Evolutionary conservation across 148 eudicot species (phyloP), one percentile per base, ranked within the genome.

Genomic region (Drosera capensis): DNA sequence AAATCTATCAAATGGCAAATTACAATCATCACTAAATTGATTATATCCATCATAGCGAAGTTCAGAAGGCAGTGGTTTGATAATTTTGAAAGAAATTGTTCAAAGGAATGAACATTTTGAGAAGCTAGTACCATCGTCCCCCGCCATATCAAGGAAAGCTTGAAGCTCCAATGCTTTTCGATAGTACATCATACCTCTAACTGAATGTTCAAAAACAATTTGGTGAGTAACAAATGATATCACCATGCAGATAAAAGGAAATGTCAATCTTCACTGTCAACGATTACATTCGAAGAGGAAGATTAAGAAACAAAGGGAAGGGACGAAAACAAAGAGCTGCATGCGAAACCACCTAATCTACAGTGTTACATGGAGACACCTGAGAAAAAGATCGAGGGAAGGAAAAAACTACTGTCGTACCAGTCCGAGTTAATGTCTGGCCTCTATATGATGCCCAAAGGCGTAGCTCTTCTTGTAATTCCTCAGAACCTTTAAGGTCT

Each of bases 371-470:
- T n/a, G n/a, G n/a, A n/a, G n/a, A n/a, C n/a, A n/a, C n/a, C n/a
- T n/a, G n/a, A n/a, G n/a, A n/a, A n/a, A n/a, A n/a, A n/a, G 20
- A 18, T 41, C 22, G 38, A 34, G 7, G n/a, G 22, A 15, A 3
- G 56, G 28, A 17, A 8, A 38, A 8, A 5, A 48, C 12, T 19
- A 22, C 14, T 15, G 14, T 1, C 23, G n/a, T 78, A 90, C 99
- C 99, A 64, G 99, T 90, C 55, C 73, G 76, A 17, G 93, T 81
- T 60, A 90, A 54, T 22, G 99, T 90, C 61, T 90, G 99, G 45
- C 99, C 99, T 62, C 95, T 70, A 42, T 80, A 90, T 43, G 99
- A 90, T 48, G 95, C 99, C 99, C 99, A 90, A 48, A 80, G 95
- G 8, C 99, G 82, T 34, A 90, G 68, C 29, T 90, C 71, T 66